Base-by-base conservation (phyloP, 768 basidiomycete genomes). In the Boletus vermiculosoides region DNA sequence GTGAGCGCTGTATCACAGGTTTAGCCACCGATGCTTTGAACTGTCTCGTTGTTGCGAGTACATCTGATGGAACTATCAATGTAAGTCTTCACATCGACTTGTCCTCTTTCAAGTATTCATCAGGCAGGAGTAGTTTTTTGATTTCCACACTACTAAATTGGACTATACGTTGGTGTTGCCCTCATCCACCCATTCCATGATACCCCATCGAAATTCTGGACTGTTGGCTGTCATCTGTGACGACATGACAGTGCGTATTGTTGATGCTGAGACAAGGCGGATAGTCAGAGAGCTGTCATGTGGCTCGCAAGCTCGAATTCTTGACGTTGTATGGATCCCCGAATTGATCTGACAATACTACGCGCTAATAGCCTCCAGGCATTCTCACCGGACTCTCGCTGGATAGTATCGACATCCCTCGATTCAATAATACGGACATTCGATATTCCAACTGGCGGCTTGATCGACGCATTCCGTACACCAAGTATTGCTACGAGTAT, bases 341-440 rank as follows among this genome's bases (percentile, higher is more conserved):
- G 5, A 20, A 15, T 49, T 49, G n/a, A 45, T 60, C 11, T 46
- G 45, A 34, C 5, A 50, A 36, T 22, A 34, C 34, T 1, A 40
- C 41, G 54, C 30, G 31, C 53, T 66, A 52, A 57, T 48, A 36
- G 23, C 33, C 33, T 45, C 6, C 65, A 98, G 95, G 83, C 92
- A 1, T 98, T 98, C 73, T 98, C 97, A 9, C 85, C 92, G 1
- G 94, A 98, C 71, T 95, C 94, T 2, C 80, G 97, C 52, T 98
- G 96, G 97, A 77, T 99, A 50, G 81, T 98, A 41, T 78, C 86
- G 2, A 85, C 91, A 3, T 94, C 95, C 10, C 76, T 97, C 40
- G 97, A 99, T 71, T 92, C 92, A 0, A 79, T 89, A 52, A 92
- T 98, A 64, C 84, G 97, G 31, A 98, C 96, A 3, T 99, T 93